Base-by-base conservation (phyloP, 2,329 filamentous ascomycete genomes). In the Cladosporium sp. region DNA sequence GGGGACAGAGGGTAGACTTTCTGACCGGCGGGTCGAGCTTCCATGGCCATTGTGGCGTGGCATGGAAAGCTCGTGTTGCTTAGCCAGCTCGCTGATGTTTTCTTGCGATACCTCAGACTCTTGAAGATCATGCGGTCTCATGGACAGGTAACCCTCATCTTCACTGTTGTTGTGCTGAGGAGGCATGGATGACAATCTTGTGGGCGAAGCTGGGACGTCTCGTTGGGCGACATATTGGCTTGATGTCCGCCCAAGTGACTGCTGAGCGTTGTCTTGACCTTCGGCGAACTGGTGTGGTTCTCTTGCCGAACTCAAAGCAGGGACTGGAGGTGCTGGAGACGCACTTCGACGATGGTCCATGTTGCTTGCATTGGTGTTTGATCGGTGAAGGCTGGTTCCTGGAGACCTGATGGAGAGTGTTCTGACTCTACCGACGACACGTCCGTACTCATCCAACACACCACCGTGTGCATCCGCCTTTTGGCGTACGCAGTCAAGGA, bases 361-460 rank as follows among this genome's bases (percentile, higher is more conserved):
- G 34, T 34, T 21, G 25, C 32, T 56, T 16, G 48, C 30, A 3
- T 46, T 46, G n/a, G 46, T 48, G 34, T 28, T 32, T 16, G 30
- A 34, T 10, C 36, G 51, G 18, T 36, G 32, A 5, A 65, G 34
- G 5, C 32, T 49, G n/a, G 64, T 51, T 13, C 21, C 23, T n/a
- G 26, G 13, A n/a, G 18, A 11, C 18, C 34, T 25, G 18, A 32
- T 43, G 10, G 36, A 26, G 21, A 71, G n/a, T 18, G 67, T 66
- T 23, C 71, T 65, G 5, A 74, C 73, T 10, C 65, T 78, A 30
- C 81, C 81, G 53, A 83, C 72, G 51, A 81, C 76, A 4, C 80
- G 79, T 59, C 80, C 80, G 10, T 79, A 76, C 70, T 83, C 81
- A 71, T 82, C 79, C 61, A 82, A 65, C 10, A 83, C 79, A 64